Evolutionary conservation across 1,284 basidiomycete genomes (phyloP).

Genomic region (Cystobasidium pallidum): DNA sequence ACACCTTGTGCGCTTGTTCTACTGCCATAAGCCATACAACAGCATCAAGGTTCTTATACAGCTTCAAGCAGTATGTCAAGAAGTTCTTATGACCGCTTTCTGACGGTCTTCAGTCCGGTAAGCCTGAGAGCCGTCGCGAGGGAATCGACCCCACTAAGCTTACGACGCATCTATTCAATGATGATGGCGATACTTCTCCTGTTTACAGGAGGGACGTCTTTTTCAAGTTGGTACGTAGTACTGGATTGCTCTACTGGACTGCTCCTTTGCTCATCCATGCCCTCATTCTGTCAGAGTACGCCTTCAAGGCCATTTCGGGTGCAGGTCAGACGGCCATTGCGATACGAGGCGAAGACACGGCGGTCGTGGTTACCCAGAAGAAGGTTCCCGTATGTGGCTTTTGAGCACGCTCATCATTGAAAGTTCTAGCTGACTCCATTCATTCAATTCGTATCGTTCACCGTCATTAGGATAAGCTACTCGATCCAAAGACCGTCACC

Average conservation of each 20-base stretch:
- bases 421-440: too few relatives aligned
- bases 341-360: conserved; percentile 89
- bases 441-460: background rate
- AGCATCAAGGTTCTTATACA: conserved; percentile 4
- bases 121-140: conserved; percentile 52
- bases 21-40: background rate
- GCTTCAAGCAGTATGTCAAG: conserved; percentile 31
- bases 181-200: background rate
- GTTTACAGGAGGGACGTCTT: conserved; percentile 52
- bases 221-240: conserved; percentile 89
- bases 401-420: too few relatives aligned
- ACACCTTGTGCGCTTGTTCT: background rate
- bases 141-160: conserved; percentile 23
- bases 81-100: conserved; percentile 56
- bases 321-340: conserved; percentile 93
- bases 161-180: conserved; percentile 46
- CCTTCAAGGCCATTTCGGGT: conserved; percentile 98
- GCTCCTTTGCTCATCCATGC: conserved; percentile 9
- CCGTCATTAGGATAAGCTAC: conserved; percentile 83
- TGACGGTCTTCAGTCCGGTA: conserved; percentile 60
- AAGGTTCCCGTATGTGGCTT: conserved; percentile 81
- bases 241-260: background rate
- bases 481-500: conserved; percentile 91
- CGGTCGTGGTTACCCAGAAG: conserved; percentile 95
- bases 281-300: conserved; percentile 73